Base-by-base conservation (phyloP, 164 flowering plant species). In the Liriodendron chinense region DNA sequence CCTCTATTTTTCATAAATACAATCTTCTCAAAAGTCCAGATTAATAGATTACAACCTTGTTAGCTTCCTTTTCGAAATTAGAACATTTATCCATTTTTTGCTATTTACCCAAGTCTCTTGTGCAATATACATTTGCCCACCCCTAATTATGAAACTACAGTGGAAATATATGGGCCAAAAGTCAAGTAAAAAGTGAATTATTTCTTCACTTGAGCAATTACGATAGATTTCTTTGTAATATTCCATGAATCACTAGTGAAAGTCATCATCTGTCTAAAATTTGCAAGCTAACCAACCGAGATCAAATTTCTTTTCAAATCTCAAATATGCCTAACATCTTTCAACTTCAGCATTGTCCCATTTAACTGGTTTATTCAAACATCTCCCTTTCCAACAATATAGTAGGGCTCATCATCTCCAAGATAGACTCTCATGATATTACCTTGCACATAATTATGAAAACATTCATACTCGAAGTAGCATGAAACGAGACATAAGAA, bases 381-480 rank as follows among this genome's bases (percentile, higher is more conserved):
- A n/a, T n/a, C n/a, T n/a, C n/a, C n/a, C n/a, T 28, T 72, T 3
- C 72, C 75, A 16, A 77, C 67, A 28, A 72, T 72, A 20, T 22
- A 6, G 10, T n/a, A 72, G 6, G 43, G 47, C 57, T 66, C 3
- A 28, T 28, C 22, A 34, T 77, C 65, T 13, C 47, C 72, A 1
- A 59, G 24, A 25, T 72, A 72, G 3, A 72, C 72, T 25, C 59
- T 77, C 14, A 2, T 25, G 10, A 72, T 48, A 43, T 77, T n/a
- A 3, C 72, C 61, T 0, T 8, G 2, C 2, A 57, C 75, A 72
- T 72, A 72, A 18, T 72, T 77, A 5, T 66, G 8, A 10, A 77
- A 13, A 68, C 14, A 24, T 72, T 56, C 49, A 7, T 21, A 1
- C 47, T 13, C 0, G 4, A 21, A 34, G 66, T 23, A 34, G 43